Evolutionary conservation across 257 asterid species (phyloP).

Genomic region (Solanum bukasovii): DNA sequence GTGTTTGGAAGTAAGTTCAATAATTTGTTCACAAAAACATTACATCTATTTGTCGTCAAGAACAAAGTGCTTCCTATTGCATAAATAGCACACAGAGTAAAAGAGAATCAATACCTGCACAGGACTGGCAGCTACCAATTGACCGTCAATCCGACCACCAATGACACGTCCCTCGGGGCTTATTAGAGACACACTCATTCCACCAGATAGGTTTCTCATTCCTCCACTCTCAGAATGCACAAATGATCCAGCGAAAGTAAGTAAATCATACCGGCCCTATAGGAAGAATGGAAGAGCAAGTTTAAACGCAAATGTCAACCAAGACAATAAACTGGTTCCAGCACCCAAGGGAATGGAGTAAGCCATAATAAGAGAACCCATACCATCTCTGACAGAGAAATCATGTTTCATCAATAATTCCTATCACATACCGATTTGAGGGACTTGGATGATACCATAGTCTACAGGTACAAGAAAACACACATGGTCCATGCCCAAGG

Average conservation of each 20-base stretch:
- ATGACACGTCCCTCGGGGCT: constrained; percentile 84
- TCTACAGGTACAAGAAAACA: background rate
- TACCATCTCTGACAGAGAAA: background rate
- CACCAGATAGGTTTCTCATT: constrained; percentile 74
- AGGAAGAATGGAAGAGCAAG: background rate
- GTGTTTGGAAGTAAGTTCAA: background rate
- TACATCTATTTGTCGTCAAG: background rate
- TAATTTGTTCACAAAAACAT: background rate
- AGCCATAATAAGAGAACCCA: too few species aligned
- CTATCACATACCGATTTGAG: background rate
- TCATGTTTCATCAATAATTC: background rate
- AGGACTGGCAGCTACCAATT: constrained; percentile 77
- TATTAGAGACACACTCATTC: constrained; percentile 81
- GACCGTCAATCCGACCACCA: constrained; percentile 85
- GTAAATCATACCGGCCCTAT: constrained; percentile 82
- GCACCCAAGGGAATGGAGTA: too few species aligned
- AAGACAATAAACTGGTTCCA: background rate
- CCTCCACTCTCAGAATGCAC: constrained; percentile 78
- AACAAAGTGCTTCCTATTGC: background rate
- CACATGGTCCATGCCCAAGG: background rate
- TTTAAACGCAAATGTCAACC: background rate
- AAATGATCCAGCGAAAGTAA: constrained; percentile 71
- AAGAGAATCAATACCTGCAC: constrained; percentile 43
- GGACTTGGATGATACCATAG: background rate
- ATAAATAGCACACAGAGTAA: background rate